These are phyloP conservation scores for Coemansia sp. DNA, from an alignment of 192 early-diverging fungal species.

Conservation along the genomic window DNA sequence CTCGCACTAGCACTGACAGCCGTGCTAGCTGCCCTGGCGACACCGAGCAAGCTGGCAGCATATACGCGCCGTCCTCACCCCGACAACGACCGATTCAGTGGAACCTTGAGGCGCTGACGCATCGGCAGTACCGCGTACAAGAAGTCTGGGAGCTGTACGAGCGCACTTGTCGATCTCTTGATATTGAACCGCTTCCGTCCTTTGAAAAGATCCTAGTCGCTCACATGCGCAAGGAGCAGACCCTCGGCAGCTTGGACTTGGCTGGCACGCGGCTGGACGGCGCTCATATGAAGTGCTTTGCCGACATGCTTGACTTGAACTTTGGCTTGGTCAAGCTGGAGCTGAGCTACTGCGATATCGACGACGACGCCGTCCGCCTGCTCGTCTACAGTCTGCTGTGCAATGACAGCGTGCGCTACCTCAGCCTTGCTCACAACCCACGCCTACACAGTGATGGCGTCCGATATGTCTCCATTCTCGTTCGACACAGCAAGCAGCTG, in stretches of 20 bases:
- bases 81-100: conserved; percentile 38
- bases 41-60: background rate
- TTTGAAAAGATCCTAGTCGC: conserved; percentile 35
- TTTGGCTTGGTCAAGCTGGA: conserved; percentile 72
- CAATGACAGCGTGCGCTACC: conserved; percentile 64
- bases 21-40: background rate
- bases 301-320: conserved; percentile 75
- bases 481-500: conserved; percentile 72
- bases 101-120: conserved; percentile 44
- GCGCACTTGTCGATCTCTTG: conserved; percentile 38
- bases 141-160: conserved; percentile 51
- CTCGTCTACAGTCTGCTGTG: conserved; percentile 73
- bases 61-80: conserved; percentile 1
- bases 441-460: conserved; percentile 72
- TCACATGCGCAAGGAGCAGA: conserved; percentile 44
- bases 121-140: conserved; percentile 47
- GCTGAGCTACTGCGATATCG: conserved; percentile 70
- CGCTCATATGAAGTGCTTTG: conserved; percentile 65
- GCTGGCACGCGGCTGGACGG: conserved; percentile 61
- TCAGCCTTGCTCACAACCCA: conserved; percentile 72
- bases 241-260: conserved; percentile 44
- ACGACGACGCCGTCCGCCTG: conserved; percentile 73
- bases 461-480: conserved; percentile 72
- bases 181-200: conserved; percentile 36
- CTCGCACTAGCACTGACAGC: background rate